phyloP scores from a whole-genome alignment of 345 rosid species.

The Dimocarpus longan region DNA sequence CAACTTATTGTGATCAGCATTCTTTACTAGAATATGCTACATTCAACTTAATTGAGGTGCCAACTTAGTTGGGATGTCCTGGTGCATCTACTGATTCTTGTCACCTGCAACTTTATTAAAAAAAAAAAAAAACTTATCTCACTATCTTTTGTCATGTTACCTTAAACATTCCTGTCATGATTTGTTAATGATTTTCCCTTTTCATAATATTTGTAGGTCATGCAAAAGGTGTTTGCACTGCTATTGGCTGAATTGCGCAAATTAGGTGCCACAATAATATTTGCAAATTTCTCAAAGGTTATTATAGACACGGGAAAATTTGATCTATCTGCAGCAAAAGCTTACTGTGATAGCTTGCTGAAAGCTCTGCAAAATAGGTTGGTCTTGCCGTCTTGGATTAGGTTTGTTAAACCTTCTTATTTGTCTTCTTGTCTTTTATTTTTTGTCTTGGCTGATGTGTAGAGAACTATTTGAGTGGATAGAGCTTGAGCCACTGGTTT shows the following conservation, averaged over 20 bases:
- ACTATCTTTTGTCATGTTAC: background rate
- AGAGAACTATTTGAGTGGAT: slow-evolving; percentile 92
- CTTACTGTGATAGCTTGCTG: slow-evolving; percentile 87
- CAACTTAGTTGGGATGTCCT: too few species aligned
- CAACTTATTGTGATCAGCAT: slow-evolving; percentile 8
- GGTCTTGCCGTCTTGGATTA: slow-evolving; percentile 32
- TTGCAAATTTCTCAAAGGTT: slow-evolving; percentile 87
- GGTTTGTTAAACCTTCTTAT: slow-evolving; percentile 9
- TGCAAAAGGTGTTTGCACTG: slow-evolving; percentile 97
- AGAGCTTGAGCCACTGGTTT: slow-evolving; percentile 77
- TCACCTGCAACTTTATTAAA: too few species aligned
- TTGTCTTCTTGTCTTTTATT: slow-evolving; percentile 19
- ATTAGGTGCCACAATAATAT: slow-evolving; percentile 88
- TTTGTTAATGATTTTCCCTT: slow-evolving; percentile 16
- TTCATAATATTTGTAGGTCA: slow-evolving; percentile 53
- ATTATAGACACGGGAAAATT: slow-evolving; percentile 84
- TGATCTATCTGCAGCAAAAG: slow-evolving; percentile 71
- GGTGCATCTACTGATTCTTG: too few species aligned
- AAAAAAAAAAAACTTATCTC: background rate
- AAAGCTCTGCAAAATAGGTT: slow-evolving; percentile 77
- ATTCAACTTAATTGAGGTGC: background rate
- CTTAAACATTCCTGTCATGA: slow-evolving; percentile 7
- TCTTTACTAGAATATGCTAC: background rate
- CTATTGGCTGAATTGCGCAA: slow-evolving; percentile 90
- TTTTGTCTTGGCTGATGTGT: slow-evolving; percentile 30